A percentile compares a stretch with the other conserved stretches of the same genome.
Evolutionary conservation across 805 yeast genomes (phyloP).

Genomic region (Myxozyma geophila): DNA sequence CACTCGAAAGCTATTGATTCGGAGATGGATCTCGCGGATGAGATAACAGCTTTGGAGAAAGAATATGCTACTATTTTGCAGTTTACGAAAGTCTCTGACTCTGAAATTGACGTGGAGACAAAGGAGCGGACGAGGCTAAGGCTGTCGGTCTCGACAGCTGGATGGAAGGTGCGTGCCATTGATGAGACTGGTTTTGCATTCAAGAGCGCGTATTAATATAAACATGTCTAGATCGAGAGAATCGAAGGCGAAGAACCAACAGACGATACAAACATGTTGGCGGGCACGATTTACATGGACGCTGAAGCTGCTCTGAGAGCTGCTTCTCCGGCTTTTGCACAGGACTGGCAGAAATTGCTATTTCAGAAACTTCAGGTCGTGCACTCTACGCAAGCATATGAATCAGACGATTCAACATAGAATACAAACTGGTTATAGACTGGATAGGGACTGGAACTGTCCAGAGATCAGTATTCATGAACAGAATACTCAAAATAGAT

Average conservation of each 20-base stretch:
- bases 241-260: neutral
- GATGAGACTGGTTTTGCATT: neutral
- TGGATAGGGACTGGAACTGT: too few relatives aligned
- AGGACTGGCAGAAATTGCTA: conserved; percentile 25
- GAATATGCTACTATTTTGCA: conserved; percentile 24
- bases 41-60: conserved; percentile 3
- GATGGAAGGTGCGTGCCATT: conserved; percentile 28
- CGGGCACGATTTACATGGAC: conserved; percentile 26
- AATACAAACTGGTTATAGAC: too few relatives aligned
- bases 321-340: conserved; percentile 29
- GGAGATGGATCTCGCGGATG: neutral
- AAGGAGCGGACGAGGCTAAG: conserved; percentile 20
- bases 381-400: neutral
- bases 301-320: conserved; percentile 19
- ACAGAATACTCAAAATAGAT: too few relatives aligned
- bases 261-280: neutral
- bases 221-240: conserved; percentile 9
- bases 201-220: neutral
- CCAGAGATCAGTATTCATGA: too few relatives aligned
- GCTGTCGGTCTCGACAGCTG: conserved; percentile 22
- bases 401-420: too few relatives aligned
- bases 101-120: conserved; percentile 22
- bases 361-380: conserved; percentile 4
- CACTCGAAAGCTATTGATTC: neutral
- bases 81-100: neutral